phyloP scores from a whole-genome alignment of 2,329 filamentous ascomycete species.

The Waltergamsia citrina region DNA sequence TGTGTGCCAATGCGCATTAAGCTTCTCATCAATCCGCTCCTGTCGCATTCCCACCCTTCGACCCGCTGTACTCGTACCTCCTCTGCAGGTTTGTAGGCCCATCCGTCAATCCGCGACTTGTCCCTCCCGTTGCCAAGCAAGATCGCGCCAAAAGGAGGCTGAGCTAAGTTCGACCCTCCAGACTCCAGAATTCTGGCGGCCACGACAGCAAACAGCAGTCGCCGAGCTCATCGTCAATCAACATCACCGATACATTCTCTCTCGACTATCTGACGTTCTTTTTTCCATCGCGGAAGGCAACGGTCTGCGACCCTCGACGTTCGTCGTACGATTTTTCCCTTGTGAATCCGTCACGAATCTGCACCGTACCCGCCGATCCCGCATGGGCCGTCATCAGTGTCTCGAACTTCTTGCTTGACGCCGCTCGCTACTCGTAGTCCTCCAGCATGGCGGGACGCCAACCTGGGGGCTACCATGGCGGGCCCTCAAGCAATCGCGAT shows the following conservation, averaged over 20 bases:
- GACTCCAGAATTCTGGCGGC: background rate
- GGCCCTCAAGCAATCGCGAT: conserved; percentile 36
- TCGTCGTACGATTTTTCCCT: background rate
- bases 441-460: conserved; percentile 53
- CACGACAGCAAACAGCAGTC: background rate
- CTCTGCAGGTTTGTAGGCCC: no score
- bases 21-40: no score
- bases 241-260: conserved; percentile 2
- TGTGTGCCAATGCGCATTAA: no score
- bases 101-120: no score
- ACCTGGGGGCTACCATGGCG: conserved; percentile 36
- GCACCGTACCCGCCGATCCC: conserved; percentile 11
- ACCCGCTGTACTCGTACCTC: no score
- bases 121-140: no score
- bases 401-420: conserved; percentile 17
- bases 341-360: background rate
- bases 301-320: background rate
- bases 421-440: conserved; percentile 28
- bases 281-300: background rate
- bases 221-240: background rate
- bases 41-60: no score
- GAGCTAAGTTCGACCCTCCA: background rate
- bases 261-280: background rate
- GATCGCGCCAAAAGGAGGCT: conserved; percentile 7
- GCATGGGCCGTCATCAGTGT: conserved; percentile 21